Evolutionary conservation across 352 stramenopile species (phyloP), one percentile per base, ranked within the genome.

Genomic region (Pythium scleroteichum): DNA sequence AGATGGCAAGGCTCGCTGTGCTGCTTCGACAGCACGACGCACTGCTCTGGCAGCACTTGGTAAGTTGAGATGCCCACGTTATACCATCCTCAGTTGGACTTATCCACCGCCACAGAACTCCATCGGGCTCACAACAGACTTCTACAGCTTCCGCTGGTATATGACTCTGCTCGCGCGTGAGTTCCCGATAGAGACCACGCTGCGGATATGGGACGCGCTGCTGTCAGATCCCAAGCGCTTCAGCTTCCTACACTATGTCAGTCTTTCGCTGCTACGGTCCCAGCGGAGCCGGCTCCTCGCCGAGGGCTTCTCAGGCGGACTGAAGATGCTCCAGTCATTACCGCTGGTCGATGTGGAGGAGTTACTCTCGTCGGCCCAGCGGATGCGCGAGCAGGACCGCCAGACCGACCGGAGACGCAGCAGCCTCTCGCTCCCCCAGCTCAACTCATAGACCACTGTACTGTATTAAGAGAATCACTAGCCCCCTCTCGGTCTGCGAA

Each of bases 101-200:
- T 8, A 20, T n/a, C 38, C 38, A 2, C 35, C 20, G 16, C 17
- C 19, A 29, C 42, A 90, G 77, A 91, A 91, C 56, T 89, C 75
- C 1, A 74, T 91, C 2, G 79, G 70, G 0, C 47, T 89, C 33
- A 77, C 76, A 1, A 68, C 79, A 3, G 77, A 88, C 38, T 73
- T 88, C 40, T 89, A 88, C 62, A 89, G 68, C 49, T 78, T 88
- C 39, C 79, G 77, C 4, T 91, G 81, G 81, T 91, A 89, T 70
- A 88, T 85, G 71, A 82, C 78, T 19, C 75, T 90, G 0, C 55
- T 90, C 10, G 59, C 71, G 0, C 76, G 79, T 13, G 78, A 91
- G 44, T 89, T 91, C n/a, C 40, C 72, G 9, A 88, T 91, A 65
- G 19, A 45, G 2, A 58, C 61, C 20, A 89, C 79, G 20, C 70